Percentiles rank a stretch among this genome's conserved stretches.
Conservation (phyloP, 164 flowering plant species). For the Vitis riparia region DNA sequence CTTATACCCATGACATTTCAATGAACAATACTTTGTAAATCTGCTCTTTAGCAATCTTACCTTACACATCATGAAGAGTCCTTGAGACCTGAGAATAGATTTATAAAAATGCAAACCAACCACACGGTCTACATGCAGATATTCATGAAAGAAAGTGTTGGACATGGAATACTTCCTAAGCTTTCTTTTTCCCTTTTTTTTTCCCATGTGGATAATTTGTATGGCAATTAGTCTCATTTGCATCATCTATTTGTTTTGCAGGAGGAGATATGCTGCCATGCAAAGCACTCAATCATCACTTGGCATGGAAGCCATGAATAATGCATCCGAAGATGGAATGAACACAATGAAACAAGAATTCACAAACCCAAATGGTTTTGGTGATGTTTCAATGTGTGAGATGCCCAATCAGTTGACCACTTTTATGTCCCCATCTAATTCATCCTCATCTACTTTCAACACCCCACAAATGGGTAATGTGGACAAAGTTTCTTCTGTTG, state of each 20-base stretch:
- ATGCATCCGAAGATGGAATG: constrained; percentile 28
- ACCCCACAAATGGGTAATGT: constrained; percentile 30
- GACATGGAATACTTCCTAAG: too few species aligned
- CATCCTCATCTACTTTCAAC: constrained; percentile 56
- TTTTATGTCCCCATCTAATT: constrained; percentile 61
- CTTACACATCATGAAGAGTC: too few species aligned
- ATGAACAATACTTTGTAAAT: not conserved
- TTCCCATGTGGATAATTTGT: not conserved
- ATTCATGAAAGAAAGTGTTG: too few species aligned
- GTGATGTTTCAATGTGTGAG: constrained; percentile 35
- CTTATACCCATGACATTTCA: not conserved
- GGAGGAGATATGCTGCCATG: constrained; percentile 75
- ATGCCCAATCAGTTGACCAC: constrained; percentile 36
- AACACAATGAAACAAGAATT: constrained; percentile 38
- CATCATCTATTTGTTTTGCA: constrained; percentile 15
- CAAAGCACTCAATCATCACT: constrained; percentile 49
- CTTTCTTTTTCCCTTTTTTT: not conserved
- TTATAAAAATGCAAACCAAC: too few species aligned
- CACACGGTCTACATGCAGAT: too few species aligned
- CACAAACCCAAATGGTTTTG: constrained; percentile 30
- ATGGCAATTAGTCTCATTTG: constrained; percentile 1
- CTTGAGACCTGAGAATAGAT: too few species aligned
- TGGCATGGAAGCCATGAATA: constrained; percentile 40
- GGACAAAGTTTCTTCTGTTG: constrained; percentile 76
- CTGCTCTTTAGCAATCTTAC: not conserved